Conservation (phyloP, 2,329 filamentous ascomycete species). For the Paecilomyces dactylethromorphus region DNA sequence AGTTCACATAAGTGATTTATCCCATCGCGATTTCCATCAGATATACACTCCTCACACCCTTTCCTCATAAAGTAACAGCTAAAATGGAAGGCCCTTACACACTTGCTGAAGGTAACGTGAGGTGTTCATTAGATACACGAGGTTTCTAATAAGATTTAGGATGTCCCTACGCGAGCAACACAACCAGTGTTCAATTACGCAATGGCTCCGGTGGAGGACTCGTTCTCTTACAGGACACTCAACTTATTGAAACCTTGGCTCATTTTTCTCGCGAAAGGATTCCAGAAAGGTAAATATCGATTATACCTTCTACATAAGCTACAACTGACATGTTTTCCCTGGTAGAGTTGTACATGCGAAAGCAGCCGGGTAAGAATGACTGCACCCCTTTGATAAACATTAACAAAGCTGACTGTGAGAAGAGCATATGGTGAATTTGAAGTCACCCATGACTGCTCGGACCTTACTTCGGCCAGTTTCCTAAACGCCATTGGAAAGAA, state of each 20-base stretch:
- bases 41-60: not conserved
- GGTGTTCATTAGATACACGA: not conserved
- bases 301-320: not conserved
- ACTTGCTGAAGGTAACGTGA: not conserved
- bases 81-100: not conserved
- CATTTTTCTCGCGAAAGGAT: constrained; percentile 59
- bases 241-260: constrained; percentile 53
- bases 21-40: not conserved
- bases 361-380: constrained; percentile 33
- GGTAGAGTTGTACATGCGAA: constrained; percentile 47
- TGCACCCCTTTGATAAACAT: not conserved
- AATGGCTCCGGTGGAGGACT: constrained; percentile 34
- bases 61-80: not conserved
- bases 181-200: not conserved
- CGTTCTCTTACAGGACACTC: constrained; percentile 50
- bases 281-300: constrained; percentile 42
- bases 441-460: constrained; percentile 52
- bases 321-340: not conserved
- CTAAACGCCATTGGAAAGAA: constrained; percentile 50
- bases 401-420: not conserved
- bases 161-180: constrained; percentile 14
- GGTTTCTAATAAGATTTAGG: constrained; percentile 8
- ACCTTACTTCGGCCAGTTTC: constrained; percentile 51
- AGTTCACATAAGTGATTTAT: not conserved
- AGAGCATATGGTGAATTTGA: constrained; percentile 53